Evolutionary conservation across 371 early-diverging fungal genomes (phyloP), one percentile per base, ranked within the genome.

Genomic region (Mucor indicus): DNA sequence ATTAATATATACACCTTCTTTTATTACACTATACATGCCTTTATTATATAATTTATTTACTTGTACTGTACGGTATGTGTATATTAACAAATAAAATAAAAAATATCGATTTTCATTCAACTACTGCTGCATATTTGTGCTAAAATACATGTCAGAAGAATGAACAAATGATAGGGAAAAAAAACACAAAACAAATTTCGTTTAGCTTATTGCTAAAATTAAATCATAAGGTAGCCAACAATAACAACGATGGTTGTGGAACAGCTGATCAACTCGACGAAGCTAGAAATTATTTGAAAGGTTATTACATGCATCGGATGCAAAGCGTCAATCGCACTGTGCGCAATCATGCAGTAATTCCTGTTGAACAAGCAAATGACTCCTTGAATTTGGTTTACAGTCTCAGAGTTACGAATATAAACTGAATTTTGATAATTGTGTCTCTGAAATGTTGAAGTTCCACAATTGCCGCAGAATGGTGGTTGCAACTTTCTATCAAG

Each of bases 1-100:
- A 47, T 20, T 47, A 37, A 47, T 33, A 16, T 38, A 25, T 38
- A 25, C 8, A 47, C 38, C 47, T 38, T 47, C 47, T 27, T 47
- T 10, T 25, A 45, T 45, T 45, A n/a, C 13, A 15, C 16, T 15
- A n/a, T n/a, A n/a, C 33, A 32, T 30, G 27, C 13, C 27, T 30
- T 42, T 44, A 44, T 32, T 31, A 3, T 33, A 33, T 32, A 31
- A 33, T 33, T 13, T 33, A 33, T 33, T 15, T n/a, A 33, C 35
- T 33, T 33, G 35, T 33, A 33, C 35, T 33, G 35, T 33, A 33
- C 35, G 35, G 35, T 33, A 33, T 33, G n/a, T 33, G 35, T 33
- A 33, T 33, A 13, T 33, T 11, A 33, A 33, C 35, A 33, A 33
- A 33, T 33, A 33, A 33, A 33, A 33, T 33, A 33, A 33, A 33